Evolutionary conservation across 2,329 filamentous ascomycete species (phyloP).

Genomic region (Alternaria sp.): DNA sequence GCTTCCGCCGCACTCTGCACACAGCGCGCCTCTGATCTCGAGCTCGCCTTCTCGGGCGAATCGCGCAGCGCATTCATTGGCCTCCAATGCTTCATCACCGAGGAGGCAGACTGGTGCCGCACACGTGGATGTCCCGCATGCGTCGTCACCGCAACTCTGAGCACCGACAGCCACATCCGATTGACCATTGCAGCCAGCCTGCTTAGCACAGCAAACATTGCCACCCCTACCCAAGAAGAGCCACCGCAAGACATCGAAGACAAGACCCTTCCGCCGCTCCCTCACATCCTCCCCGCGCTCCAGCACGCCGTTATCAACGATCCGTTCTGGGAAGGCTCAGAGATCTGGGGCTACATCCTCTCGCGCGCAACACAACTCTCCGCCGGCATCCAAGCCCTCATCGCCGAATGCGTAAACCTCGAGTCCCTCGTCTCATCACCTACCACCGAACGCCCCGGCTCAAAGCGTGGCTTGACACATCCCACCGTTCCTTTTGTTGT

Average conservation of each 20-base stretch:
- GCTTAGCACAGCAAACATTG: constrained; percentile 36
- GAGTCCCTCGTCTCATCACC: constrained; percentile 52
- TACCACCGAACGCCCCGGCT: constrained; percentile 23
- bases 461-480: constrained; percentile 31
- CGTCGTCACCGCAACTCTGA: constrained; percentile 54
- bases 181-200: constrained; percentile 58
- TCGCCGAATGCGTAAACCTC: constrained; percentile 54
- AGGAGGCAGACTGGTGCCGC: constrained; percentile 66
- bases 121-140: constrained; percentile 65
- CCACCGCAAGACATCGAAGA: neutral
- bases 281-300: constrained; percentile 54
- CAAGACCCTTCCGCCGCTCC: constrained; percentile 42
- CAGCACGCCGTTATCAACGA: constrained; percentile 52
- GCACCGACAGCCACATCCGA: constrained; percentile 58
- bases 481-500: constrained; percentile 21
- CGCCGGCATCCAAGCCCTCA: constrained; percentile 56
- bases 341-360: constrained; percentile 55
- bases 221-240: constrained; percentile 19
- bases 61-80: constrained; percentile 66
- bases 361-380: constrained; percentile 54
- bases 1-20: constrained; percentile 60
- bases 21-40: constrained; percentile 60
- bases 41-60: constrained; percentile 65
- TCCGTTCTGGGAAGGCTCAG: constrained; percentile 52
- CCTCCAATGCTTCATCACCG: constrained; percentile 65